Evolutionary conservation across 441 rosid species (phyloP), one percentile per base, ranked within the genome.

Genomic region (Syzygium syzygioides): DNA sequence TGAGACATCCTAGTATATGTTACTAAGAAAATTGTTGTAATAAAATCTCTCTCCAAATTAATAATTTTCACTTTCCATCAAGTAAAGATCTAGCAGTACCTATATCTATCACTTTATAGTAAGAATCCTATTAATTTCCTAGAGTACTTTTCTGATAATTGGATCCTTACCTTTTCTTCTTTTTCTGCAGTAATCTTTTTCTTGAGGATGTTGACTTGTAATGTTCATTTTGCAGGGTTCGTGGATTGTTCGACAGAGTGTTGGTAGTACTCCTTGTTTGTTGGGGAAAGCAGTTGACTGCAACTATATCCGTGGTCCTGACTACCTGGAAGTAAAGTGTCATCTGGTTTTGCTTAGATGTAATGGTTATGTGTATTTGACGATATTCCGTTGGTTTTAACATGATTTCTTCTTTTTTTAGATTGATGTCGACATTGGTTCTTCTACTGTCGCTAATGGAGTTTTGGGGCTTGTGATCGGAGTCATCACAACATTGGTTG

Each of bases 201-300:
- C 52, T 37, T 76, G 52, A 12, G 52, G 83, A 37, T 76, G 83
- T 76, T 76, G 52, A 76, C 83, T 68, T 37, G 52, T 76, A 76
- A 76, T 87, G 20, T 88, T 20, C 15, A 91, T 90, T 85, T 80
- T 89, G 68, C 92, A 98, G 99, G 99, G 99, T 10, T 97, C 99
- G 79, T 98, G 99, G 99, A 96, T 98, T 87, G 99, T 98, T 87
- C 96, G 98, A 79, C 99, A 98, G 91, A 98, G 99, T 91, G 99
- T 98, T 89, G 99, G 99, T 89, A 97, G 99, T 94, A 97, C 99
- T 60, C 99, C 99, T 48, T 98, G 99, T 93, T 94, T 97, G 90
- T 91, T 98, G 87, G 99, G 99, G 88, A 98, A 96, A 92, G 99
- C 99, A 66, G 99, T 96, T 87, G 99, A 98, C 92, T 95, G 99